These are phyloP conservation scores for Bipolaris sorokiniana DNA, from an alignment of 2,329 filamentous ascomycete genomes.

Conservation along the genomic window DNA sequence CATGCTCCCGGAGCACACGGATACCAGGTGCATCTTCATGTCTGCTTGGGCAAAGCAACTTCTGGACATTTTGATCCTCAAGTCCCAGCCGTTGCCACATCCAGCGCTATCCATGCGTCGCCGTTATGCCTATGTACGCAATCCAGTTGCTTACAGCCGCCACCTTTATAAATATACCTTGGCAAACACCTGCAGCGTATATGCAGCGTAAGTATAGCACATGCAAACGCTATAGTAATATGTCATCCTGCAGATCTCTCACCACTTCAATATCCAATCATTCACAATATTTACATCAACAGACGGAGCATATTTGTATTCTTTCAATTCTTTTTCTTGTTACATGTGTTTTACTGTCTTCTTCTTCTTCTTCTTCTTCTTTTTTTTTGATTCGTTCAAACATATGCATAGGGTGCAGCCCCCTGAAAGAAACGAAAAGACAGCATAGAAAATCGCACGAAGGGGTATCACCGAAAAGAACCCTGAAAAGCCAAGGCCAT, in stretches of 20 bases:
- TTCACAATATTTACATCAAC: neutral
- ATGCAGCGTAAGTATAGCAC: no score
- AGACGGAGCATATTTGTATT: neutral
- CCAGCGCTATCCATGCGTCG: neutral
- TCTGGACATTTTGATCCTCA: neutral
- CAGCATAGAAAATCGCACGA: constrained; percentile 24
- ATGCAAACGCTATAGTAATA: no score
- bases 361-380: constrained; percentile 8
- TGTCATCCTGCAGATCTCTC: no score
- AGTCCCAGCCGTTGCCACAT: neutral
- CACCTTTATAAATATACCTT: neutral
- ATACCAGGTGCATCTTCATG: neutral
- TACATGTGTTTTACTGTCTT: constrained; percentile 22
- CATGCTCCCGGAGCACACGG: no score
- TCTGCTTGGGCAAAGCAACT: neutral
- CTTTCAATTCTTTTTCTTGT: constrained; percentile 19
- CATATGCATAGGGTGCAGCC: constrained; percentile 2
- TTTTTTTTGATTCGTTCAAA: neutral
- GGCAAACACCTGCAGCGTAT: no score
- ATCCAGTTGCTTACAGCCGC: neutral
- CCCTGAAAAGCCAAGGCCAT: constrained; percentile 25
- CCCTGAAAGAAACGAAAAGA: constrained; percentile 9
- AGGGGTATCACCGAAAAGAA: constrained; percentile 33
- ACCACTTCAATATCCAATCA: neutral
- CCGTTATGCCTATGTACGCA: neutral